Percentiles rank a stretch among this genome's conserved stretches.
These are phyloP conservation scores for Parafenestella ontariensis DNA, from an alignment of 2,329 filamentous ascomycete species.

Conservation along the genomic window DNA sequence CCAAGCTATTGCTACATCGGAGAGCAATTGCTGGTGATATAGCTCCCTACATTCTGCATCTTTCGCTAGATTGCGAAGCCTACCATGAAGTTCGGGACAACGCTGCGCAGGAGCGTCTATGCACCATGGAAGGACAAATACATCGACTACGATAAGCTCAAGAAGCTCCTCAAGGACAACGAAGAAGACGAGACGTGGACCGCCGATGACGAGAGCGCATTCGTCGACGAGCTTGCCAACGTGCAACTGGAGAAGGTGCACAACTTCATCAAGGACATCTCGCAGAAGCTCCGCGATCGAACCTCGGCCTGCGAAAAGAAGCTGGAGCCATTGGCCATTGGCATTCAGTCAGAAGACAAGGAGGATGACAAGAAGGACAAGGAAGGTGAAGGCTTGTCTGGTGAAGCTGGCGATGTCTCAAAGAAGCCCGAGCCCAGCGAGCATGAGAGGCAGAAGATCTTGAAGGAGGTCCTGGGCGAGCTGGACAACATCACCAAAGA, in stretches of 20 bases:
- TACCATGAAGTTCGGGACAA: conserved; percentile 93
- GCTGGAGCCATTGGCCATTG: conserved; percentile 64
- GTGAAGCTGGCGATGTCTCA: conserved; percentile 23
- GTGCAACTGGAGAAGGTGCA: conserved; percentile 95
- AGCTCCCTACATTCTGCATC: conserved; percentile 4
- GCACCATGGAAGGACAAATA: conserved; percentile 91
- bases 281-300: conserved; percentile 80
- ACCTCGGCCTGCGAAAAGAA: conserved; percentile 72
- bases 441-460: conserved; percentile 57
- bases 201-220: conserved; percentile 89
- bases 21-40: conserved; percentile 13
- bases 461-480: conserved; percentile 77
- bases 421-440: conserved; percentile 41
- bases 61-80: conserved; percentile 4
- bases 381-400: conserved; percentile 19
- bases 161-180: conserved; percentile 80
- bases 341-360: conserved; percentile 33
- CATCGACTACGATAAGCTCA: conserved; percentile 94
- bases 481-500: conserved; percentile 89
- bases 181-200: conserved; percentile 76
- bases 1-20: conserved; percentile 1
- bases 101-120: conserved; percentile 80
- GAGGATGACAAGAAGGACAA: conserved; percentile 13
- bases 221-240: conserved; percentile 95
- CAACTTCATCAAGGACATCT: conserved; percentile 82